These are phyloP conservation scores for Hanseniaspora lachancei DNA, from an alignment of 805 yeast species.

Conservation along the genomic window DNA sequence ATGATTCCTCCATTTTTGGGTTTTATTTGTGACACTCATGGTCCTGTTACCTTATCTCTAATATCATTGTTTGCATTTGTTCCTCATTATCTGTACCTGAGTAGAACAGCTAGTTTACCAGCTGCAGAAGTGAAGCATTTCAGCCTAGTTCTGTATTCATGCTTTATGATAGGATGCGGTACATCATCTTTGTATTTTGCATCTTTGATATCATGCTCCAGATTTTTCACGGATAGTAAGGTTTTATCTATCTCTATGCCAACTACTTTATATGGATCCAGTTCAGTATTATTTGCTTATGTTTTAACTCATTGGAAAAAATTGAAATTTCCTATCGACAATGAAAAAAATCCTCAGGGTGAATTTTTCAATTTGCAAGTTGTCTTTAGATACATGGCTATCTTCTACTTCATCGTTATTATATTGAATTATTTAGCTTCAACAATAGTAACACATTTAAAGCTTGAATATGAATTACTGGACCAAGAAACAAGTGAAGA, in stretches of 20 bases:
- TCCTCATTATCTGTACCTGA: conserved; percentile 47
- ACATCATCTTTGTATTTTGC: conserved; percentile 63
- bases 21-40: conserved; percentile 69
- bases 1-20: conserved; percentile 73
- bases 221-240: conserved; percentile 62
- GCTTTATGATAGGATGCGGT: conserved; percentile 52
- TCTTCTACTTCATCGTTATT: conserved; percentile 44
- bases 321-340: neutral
- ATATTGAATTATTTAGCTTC: conserved; percentile 50
- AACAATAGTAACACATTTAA: conserved; percentile 44
- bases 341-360: too few species aligned
- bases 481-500: conserved; percentile 15
- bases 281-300: conserved; percentile 55
- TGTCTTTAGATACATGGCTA: conserved; percentile 42
- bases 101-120: conserved; percentile 29
- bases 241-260: conserved; percentile 81
- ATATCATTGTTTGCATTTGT: conserved; percentile 47
- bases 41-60: conserved; percentile 59
- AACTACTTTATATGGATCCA: conserved; percentile 73
- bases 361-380: conserved; percentile 33
- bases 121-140: conserved; percentile 24
- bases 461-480: conserved; percentile 12
- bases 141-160: conserved; percentile 35
- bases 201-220: conserved; percentile 67
- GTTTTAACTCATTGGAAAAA: conserved; percentile 34